Evolutionary conservation across 345 rosid genomes (phyloP).

Genomic region (Citrus australasica): DNA sequence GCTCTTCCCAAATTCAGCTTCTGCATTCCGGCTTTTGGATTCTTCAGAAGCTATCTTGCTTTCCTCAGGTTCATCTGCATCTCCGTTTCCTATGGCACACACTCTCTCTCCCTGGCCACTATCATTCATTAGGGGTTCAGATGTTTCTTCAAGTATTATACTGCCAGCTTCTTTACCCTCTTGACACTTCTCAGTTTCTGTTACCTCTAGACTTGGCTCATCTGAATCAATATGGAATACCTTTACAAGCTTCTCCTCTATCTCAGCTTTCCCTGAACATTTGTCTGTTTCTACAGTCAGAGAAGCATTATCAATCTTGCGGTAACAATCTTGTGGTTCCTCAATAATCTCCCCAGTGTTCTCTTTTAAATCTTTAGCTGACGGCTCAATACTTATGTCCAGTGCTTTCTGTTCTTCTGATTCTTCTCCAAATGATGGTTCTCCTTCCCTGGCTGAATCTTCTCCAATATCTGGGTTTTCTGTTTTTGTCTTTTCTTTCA

Average conservation of each 20-base stretch:
- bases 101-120: conserved; percentile 4
- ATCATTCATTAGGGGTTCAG: conserved; percentile 10
- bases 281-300: conserved; percentile 7
- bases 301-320: conserved; percentile 7
- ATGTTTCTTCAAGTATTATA: conserved; percentile 12
- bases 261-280: conserved; percentile 14
- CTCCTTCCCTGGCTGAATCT: conserved; percentile 13
- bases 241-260: conserved; percentile 14
- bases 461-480: conserved; percentile 16
- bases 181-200: conserved; percentile 22
- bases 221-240: conserved; percentile 7
- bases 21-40: conserved; percentile 2
- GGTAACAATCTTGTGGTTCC: conserved; percentile 1
- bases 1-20: conserved; percentile 2
- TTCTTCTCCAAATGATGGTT: conserved; percentile 11
- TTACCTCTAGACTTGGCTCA: conserved; percentile 1
- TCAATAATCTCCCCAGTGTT: conserved; percentile 13
- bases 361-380: conserved; percentile 18
- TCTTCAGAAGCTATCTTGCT: neutral
- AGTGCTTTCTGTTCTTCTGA: conserved; percentile 10
- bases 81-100: neutral
- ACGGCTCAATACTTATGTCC: conserved; percentile 15
- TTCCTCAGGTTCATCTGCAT: neutral
- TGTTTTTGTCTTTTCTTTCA: conserved; percentile 19
- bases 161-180: conserved; percentile 6